Conservation (phyloP, 208 protist genomes). For the Herpetomonas samuelpessoai region DNA sequence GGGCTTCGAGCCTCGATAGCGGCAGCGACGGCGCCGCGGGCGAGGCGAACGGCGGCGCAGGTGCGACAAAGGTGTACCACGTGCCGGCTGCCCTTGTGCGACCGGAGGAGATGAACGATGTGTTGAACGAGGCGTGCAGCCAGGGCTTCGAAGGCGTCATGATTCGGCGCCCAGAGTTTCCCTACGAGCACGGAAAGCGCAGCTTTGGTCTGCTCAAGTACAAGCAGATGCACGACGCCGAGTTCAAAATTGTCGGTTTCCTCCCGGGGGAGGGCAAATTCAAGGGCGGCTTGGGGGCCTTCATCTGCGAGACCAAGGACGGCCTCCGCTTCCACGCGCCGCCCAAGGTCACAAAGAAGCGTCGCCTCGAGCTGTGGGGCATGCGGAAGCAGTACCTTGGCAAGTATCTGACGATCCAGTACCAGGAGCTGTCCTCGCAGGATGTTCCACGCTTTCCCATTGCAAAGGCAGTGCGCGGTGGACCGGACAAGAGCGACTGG, state of each 20-base stretch:
- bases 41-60: slow-evolving; percentile 11
- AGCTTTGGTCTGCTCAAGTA: slow-evolving; percentile 90
- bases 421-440: slow-evolving; percentile 81
- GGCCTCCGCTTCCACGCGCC: slow-evolving; percentile 75
- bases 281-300: slow-evolving; percentile 76
- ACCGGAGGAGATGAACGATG: slow-evolving; percentile 76
- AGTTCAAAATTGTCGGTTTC: slow-evolving; percentile 87
- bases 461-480: slow-evolving; percentile 73
- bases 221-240: slow-evolving; percentile 89
- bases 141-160: slow-evolving; percentile 91
- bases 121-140: slow-evolving; percentile 75
- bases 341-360: slow-evolving; percentile 60
- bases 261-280: slow-evolving; percentile 84
- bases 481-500: slow-evolving; percentile 59
- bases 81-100: slow-evolving; percentile 75
- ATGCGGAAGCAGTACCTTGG: slow-evolving; percentile 56
- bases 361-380: slow-evolving; percentile 59
- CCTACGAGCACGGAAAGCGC: slow-evolving; percentile 88
- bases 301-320: slow-evolving; percentile 80
- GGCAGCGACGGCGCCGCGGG: slow-evolving; percentile 8
- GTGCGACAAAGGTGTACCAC: slow-evolving; percentile 64
- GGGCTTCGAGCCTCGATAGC: slow-evolving; percentile 18
- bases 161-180: slow-evolving; percentile 79
- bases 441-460: slow-evolving; percentile 89
- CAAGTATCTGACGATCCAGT: slow-evolving; percentile 85